Percentiles rank a stretch among this genome's conserved stretches.
Evolutionary conservation across 2,329 filamentous ascomycete species (phyloP).

Genomic region (Cladophialophora psammophila): DNA sequence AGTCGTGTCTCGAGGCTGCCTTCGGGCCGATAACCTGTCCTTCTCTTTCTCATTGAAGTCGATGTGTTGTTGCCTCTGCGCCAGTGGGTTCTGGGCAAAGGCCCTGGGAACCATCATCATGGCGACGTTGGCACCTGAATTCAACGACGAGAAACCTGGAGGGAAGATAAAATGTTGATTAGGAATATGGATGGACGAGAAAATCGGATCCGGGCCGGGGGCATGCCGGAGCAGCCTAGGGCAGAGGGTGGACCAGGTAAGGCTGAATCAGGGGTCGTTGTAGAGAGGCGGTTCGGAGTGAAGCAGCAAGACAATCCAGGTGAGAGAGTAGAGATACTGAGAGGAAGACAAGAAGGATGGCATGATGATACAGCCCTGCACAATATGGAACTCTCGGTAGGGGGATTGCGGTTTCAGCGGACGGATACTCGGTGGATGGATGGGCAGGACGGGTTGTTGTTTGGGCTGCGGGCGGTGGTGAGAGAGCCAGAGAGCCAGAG

Average conservation of each 20-base stretch:
- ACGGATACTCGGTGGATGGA: background rate
- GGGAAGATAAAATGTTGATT: background rate
- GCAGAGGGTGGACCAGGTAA: slow-evolving; percentile 4
- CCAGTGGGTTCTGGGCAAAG: slow-evolving; percentile 48
- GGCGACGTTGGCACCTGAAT: background rate
- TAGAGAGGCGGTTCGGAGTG: background rate
- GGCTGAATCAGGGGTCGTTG: background rate
- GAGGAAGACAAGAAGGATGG: slow-evolving; percentile 13
- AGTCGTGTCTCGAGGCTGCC: slow-evolving; percentile 4
- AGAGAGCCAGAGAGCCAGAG: background rate
- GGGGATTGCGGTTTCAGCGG: slow-evolving; percentile 13
- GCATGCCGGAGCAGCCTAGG: slow-evolving; percentile 19
- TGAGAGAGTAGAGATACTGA: slow-evolving; percentile 1
- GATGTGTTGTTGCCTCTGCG: slow-evolving; percentile 38
- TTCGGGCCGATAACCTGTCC: slow-evolving; percentile 23
- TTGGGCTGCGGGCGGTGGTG: background rate
- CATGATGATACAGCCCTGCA: slow-evolving; percentile 23
- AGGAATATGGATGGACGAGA: slow-evolving; percentile 1
- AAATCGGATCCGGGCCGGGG: slow-evolving; percentile 5
- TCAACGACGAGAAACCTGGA: background rate
- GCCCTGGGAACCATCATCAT: slow-evolving; percentile 53
- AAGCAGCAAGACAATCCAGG: background rate
- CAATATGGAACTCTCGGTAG: background rate
- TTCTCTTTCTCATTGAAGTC: slow-evolving; percentile 34
- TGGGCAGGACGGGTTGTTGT: background rate